A percentile compares a stretch with the other conserved stretches of the same genome.
phyloP scores from a whole-genome alignment of 75 land plant genomes.

The Ceratopteris richardii region DNA sequence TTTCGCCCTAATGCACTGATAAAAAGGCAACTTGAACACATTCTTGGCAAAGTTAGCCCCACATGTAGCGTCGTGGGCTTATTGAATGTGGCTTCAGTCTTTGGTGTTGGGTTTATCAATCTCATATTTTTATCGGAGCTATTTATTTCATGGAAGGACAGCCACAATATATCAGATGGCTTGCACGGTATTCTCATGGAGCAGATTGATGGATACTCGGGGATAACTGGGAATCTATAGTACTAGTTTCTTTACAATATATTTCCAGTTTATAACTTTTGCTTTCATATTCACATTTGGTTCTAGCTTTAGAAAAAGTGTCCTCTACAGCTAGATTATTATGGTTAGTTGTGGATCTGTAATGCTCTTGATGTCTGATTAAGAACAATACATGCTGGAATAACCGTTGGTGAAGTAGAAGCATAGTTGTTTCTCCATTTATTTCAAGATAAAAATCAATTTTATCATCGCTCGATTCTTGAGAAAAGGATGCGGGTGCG shows the following conservation, averaged over 20 bases:
- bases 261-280: constrained; percentile 36
- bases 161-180: constrained; percentile 29
- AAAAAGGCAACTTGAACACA: constrained; percentile 27
- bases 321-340: constrained; percentile 21
- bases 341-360: constrained; percentile 27
- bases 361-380: constrained; percentile 21
- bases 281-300: constrained; percentile 38
- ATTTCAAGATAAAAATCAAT: no score
- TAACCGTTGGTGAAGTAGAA: no score
- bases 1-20: no score
- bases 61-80: constrained; percentile 34
- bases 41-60: constrained; percentile 34
- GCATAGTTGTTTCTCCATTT: no score
- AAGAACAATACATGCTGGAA: no score
- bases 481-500: no score
- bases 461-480: no score
- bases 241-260: constrained; percentile 30
- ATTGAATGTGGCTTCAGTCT: constrained; percentile 26
- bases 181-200: constrained; percentile 34
- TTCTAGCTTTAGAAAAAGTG: constrained; percentile 25
- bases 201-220: constrained; percentile 40
- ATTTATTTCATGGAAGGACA: constrained; percentile 17
- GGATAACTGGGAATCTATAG: constrained; percentile 41
- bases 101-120: constrained; percentile 33
- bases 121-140: constrained; percentile 22